These are phyloP conservation scores for Botrytis elliptica DNA, from an alignment of 2,329 filamentous ascomycete species.

Conservation along the genomic window DNA sequence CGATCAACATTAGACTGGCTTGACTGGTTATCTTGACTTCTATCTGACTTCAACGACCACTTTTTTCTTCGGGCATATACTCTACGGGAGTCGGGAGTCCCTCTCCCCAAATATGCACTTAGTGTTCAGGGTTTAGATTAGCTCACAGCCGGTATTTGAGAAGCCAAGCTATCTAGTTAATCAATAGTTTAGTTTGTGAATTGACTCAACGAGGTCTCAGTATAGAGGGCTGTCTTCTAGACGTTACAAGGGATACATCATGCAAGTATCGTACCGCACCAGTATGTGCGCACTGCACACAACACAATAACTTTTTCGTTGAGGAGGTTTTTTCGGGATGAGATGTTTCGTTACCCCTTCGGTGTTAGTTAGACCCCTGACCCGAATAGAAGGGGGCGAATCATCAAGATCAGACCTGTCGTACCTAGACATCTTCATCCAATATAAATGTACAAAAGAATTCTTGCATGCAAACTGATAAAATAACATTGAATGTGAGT, in stretches of 20 bases:
- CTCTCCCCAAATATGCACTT: neutral
- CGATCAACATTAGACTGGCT: neutral
- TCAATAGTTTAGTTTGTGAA: neutral
- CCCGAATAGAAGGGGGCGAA: slow-evolving; percentile 6
- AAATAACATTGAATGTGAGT: neutral
- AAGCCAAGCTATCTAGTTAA: slow-evolving; percentile 1
- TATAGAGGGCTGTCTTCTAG: neutral
- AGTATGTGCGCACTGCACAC: slow-evolving; percentile 5
- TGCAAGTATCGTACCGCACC: slow-evolving; percentile 4
- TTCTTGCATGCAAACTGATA: neutral
- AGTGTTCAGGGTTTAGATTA: neutral
- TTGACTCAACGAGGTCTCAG: slow-evolving; percentile 4
- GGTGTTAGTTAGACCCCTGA: neutral
- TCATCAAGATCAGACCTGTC: neutral
- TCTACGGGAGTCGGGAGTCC: slow-evolving; percentile 2
- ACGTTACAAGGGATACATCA: slow-evolving; percentile 8
- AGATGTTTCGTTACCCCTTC: slow-evolving; percentile 9
- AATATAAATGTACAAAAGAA: neutral
- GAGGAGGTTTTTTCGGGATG: slow-evolving; percentile 14
- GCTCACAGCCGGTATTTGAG: neutral
- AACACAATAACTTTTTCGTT: slow-evolving; percentile 2
- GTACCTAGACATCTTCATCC: neutral
- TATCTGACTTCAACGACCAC: slow-evolving; percentile 2
- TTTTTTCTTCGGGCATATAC: neutral
- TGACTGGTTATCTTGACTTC: slow-evolving; percentile 3